These are phyloP conservation scores for Corylus americana DNA, from an alignment of 306 rosid species.

Conservation along the genomic window DNA sequence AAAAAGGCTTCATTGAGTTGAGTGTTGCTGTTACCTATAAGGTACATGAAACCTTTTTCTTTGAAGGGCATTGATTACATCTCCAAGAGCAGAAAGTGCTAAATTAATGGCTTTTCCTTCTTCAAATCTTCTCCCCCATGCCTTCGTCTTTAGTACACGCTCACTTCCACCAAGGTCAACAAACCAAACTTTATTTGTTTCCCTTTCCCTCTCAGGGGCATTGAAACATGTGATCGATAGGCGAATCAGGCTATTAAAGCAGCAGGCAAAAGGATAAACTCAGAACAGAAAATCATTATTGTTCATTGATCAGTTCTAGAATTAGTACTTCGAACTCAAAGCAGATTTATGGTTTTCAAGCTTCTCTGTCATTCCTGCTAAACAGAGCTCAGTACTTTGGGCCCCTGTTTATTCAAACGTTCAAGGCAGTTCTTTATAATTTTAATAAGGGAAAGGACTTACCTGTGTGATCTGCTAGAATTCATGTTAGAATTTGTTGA, in stretches of 20 bases:
- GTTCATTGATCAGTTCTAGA: background rate
- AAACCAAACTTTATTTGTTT: conserved; percentile 43
- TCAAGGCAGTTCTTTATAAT: background rate
- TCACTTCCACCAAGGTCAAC: conserved; percentile 49
- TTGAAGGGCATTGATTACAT: conserved; percentile 44
- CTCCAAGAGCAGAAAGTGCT: conserved; percentile 48
- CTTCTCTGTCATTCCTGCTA: background rate
- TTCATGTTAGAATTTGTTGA: conserved; percentile 36
- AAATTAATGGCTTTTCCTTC: conserved; percentile 51
- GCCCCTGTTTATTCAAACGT: background rate
- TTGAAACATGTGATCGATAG: conserved; percentile 34
- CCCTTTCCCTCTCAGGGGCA: conserved; percentile 39
- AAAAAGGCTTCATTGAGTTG: background rate
- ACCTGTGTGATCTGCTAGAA: conserved; percentile 52
- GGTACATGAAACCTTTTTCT: conserved; percentile 36
- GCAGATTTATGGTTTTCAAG: background rate
- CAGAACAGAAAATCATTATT: conserved; percentile 1
- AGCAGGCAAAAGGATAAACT: background rate
- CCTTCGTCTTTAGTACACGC: conserved; percentile 43
- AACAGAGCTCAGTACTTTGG: conserved; percentile 1
- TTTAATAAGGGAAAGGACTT: conserved; percentile 10
- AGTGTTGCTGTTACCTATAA: conserved; percentile 30
- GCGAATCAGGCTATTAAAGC: conserved; percentile 42
- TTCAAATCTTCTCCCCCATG: conserved; percentile 42
- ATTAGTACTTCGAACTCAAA: background rate